A percentile compares a stretch with the other conserved stretches of the same genome.
phyloP scores from a whole-genome alignment of 208 protist genomes.

The Vickermania ingenoplastis region DNA sequence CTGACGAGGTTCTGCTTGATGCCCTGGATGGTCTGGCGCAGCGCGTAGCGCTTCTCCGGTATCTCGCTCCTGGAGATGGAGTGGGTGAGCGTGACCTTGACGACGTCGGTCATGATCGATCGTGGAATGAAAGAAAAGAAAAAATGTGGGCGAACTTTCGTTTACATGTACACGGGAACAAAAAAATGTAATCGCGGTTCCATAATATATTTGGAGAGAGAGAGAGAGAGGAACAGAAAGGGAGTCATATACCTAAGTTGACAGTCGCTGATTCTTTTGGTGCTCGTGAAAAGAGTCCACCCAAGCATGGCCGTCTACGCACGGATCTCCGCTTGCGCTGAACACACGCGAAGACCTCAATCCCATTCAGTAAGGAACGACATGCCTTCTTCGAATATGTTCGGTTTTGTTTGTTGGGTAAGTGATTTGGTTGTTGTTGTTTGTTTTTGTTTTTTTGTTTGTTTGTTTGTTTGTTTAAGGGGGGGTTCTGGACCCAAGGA shows the following conservation, averaged over 20 bases:
- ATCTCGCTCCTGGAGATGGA: constrained; percentile 58
- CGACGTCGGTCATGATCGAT: constrained; percentile 50
- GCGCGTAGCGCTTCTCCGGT: constrained; percentile 82
- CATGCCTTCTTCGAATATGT: too few species aligned
- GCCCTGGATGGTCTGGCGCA: constrained; percentile 60
- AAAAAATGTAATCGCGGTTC: constrained; percentile 5
- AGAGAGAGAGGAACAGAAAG: constrained; percentile 6
- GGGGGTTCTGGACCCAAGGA: too few species aligned
- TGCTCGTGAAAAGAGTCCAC: too few species aligned
- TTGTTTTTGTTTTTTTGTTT: too few species aligned
- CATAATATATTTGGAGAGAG: constrained; percentile 6
- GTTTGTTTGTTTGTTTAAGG: too few species aligned
- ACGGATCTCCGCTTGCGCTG: too few species aligned
- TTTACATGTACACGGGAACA: constrained; percentile 3
- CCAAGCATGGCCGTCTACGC: too few species aligned
- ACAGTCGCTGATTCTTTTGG: background rate
- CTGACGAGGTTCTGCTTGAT: constrained; percentile 75
- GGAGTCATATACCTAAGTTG: background rate
- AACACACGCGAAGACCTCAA: too few species aligned
- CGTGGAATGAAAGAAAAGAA: background rate
- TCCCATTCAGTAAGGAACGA: too few species aligned
- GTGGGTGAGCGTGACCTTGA: constrained; percentile 77
- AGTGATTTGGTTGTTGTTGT: too few species aligned
- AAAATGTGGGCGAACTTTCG: background rate
- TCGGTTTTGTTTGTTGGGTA: too few species aligned